These are phyloP conservation scores for Aureobasidium subglaciale DNA, from an alignment of 2,329 filamentous ascomycete genomes.

Conservation along the genomic window DNA sequence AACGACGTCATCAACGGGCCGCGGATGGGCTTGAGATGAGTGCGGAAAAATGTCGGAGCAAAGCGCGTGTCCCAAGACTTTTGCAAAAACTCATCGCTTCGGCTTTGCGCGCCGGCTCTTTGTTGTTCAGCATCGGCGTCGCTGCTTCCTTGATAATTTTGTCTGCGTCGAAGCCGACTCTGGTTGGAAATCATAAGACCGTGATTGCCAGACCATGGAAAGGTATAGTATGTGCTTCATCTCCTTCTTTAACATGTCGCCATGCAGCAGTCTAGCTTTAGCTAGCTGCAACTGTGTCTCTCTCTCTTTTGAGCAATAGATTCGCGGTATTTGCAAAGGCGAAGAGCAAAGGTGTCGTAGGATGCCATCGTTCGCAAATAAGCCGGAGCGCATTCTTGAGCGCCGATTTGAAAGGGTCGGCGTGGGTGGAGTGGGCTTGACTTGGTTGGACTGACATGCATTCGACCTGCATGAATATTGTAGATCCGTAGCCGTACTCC, in stretches of 20 bases:
- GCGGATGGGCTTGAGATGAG: not conserved
- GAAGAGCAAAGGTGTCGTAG: conserved; percentile 49
- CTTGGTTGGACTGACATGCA: conserved; percentile 78
- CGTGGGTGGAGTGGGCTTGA: conserved; percentile 92
- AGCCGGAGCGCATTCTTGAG: conserved; percentile 96
- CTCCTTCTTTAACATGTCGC: not conserved
- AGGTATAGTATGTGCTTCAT: not conserved
- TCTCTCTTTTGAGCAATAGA: conserved; percentile 12
- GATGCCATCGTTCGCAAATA: conserved; percentile 74
- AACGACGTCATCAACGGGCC: not conserved
- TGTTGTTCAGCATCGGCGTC: not conserved
- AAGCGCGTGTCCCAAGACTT: not conserved
- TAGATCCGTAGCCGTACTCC: no score
- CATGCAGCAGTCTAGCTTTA: conserved; percentile 12
- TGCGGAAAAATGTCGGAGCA: conserved; percentile 2
- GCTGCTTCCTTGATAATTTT: not conserved
- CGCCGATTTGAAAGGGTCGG: conserved; percentile 67
- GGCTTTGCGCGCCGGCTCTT: not conserved
- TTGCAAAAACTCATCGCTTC: conserved; percentile 5
- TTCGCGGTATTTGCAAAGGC: conserved; percentile 45
- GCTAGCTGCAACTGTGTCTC: conserved; percentile 26
- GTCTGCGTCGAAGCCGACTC: not conserved
- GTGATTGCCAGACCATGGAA: not conserved
- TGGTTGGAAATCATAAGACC: not conserved
- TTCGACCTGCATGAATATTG: no score